Conservation (phyloP, 352 stramenopile genomes). For the Nothophytophthora sp. region DNA sequence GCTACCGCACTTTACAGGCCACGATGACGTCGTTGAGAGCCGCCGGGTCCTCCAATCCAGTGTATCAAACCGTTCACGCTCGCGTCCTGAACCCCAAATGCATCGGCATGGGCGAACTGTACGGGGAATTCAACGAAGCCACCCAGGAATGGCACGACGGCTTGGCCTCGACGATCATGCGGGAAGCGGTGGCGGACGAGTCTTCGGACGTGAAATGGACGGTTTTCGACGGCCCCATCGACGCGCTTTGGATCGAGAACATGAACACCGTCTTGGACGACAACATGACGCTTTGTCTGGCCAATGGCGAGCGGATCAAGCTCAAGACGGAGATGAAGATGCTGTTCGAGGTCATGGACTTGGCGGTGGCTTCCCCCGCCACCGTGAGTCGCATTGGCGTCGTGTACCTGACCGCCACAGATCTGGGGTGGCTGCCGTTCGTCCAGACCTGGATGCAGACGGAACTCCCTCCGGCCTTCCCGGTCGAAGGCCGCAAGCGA, state of each 20-base stretch:
- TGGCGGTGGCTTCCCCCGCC: constrained; percentile 89
- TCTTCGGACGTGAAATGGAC: constrained; percentile 83
- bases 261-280: constrained; percentile 97
- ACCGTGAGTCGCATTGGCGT: constrained; percentile 85
- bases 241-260: constrained; percentile 96
- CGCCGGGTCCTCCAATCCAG: constrained; percentile 62
- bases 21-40: constrained; percentile 86
- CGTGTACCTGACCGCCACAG: constrained; percentile 79
- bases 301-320: constrained; percentile 93
- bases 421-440: constrained; percentile 91
- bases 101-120: constrained; percentile 85
- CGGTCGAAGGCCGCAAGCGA: constrained; percentile 32
- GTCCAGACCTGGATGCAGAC: constrained; percentile 89
- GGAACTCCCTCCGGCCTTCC: constrained; percentile 50
- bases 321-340: constrained; percentile 92
- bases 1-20: constrained; percentile 84
- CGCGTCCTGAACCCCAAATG: constrained; percentile 87
- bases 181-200: constrained; percentile 73
- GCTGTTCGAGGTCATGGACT: constrained; percentile 95
- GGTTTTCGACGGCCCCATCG: constrained; percentile 94
- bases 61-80: constrained; percentile 78
- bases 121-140: constrained; percentile 87
- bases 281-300: constrained; percentile 95
- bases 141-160: constrained; percentile 91
- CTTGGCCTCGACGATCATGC: constrained; percentile 78